These are phyloP conservation scores for Fragosphaeria purpurea DNA, from an alignment of 2,329 filamentous ascomycete species.

Conservation along the genomic window DNA sequence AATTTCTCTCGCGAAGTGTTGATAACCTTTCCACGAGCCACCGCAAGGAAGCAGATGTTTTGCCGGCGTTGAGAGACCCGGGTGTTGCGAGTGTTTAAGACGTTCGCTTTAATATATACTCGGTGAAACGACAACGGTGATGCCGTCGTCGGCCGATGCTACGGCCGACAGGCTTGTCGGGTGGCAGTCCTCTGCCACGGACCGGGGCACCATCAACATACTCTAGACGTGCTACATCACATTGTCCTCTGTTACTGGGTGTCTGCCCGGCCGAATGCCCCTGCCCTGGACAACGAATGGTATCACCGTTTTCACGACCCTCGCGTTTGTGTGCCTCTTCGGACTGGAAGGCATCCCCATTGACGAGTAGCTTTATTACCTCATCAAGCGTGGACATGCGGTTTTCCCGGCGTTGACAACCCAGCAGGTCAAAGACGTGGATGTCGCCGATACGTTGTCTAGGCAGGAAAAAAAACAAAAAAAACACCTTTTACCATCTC, in stretches of 20 bases:
- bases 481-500: too few species aligned
- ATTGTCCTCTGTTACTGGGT: constrained; percentile 32
- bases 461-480: constrained; percentile 5
- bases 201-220: constrained; percentile 30
- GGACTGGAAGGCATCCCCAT: constrained; percentile 28
- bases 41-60: too few species aligned
- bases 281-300: constrained; percentile 20
- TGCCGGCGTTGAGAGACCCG: too few species aligned
- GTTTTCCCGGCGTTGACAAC: constrained; percentile 14
- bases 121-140: too few species aligned
- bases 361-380: constrained; percentile 24
- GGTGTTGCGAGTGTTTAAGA: too few species aligned
- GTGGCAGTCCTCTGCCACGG: constrained; percentile 25
- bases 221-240: constrained; percentile 26
- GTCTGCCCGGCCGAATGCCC: constrained; percentile 27
- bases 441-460: constrained; percentile 19
- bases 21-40: too few species aligned
- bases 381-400: constrained; percentile 20
- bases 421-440: constrained; percentile 10
- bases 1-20: too few species aligned
- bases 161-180: constrained; percentile 11
- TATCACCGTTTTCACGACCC: constrained; percentile 19
- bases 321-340: constrained; percentile 25
- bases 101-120: too few species aligned
- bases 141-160: background rate